phyloP scores from a whole-genome alignment of 1,284 basidiomycete species.

The Sanghuangporus baumii region DNA sequence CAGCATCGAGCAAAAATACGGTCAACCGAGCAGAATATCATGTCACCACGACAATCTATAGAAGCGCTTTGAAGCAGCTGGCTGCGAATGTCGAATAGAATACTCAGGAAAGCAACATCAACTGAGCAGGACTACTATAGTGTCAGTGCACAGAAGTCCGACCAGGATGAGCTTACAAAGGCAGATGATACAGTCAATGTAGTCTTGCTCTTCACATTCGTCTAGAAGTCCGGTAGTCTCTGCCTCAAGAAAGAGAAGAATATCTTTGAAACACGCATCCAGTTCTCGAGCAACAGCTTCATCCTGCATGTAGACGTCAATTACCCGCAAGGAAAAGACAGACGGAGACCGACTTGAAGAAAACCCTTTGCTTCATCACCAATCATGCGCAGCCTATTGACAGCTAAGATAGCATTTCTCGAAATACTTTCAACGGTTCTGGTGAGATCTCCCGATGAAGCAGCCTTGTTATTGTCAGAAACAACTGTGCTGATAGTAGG shows the following conservation, averaged over 20 bases:
- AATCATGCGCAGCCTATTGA: neutral
- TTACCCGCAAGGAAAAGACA: neutral
- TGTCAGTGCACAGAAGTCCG: neutral
- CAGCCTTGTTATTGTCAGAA: too few species aligned
- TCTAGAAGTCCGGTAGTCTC: neutral
- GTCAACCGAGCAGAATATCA: slow-evolving; percentile 58
- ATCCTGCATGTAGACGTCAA: neutral
- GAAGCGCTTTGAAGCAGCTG: neutral
- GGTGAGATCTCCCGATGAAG: neutral
- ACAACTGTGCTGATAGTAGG: neutral
- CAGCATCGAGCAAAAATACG: slow-evolving; percentile 49
- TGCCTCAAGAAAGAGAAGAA: slow-evolving; percentile 9
- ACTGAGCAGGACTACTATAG: neutral
- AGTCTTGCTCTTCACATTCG: neutral
- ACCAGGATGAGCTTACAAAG: slow-evolving; percentile 2
- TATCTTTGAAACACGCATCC: neutral
- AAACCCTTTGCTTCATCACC: too few species aligned
- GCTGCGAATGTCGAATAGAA: slow-evolving; percentile 7
- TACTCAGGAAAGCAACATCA: slow-evolving; percentile 2
- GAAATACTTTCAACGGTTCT: neutral
- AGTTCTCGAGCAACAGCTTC: neutral
- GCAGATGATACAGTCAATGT: neutral
- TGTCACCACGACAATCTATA: neutral
- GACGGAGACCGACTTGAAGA: neutral
- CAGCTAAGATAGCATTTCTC: neutral